phyloP scores from a whole-genome alignment of 371 early-diverging fungal genomes.

The Mucor mucedo region DNA sequence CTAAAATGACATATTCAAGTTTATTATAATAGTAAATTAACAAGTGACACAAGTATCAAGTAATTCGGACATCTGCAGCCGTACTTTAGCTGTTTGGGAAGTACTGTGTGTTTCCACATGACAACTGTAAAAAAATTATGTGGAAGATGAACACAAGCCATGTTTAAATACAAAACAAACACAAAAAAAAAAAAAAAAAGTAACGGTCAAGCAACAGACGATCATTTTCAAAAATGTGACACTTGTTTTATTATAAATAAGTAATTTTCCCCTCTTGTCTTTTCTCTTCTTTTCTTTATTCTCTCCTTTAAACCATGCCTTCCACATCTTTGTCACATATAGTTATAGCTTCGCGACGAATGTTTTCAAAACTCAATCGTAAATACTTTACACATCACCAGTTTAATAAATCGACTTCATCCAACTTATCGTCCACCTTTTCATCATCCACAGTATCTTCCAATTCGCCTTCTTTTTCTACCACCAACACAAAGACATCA shows the following conservation, averaged over 20 bases:
- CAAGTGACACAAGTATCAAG: neutral
- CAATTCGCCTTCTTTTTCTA: neutral
- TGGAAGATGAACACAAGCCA: conserved; percentile 12
- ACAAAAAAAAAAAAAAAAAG: neutral
- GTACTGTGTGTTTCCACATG: conserved; percentile 18
- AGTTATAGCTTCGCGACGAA: conserved; percentile 23
- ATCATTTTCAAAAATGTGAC: conserved; percentile 7
- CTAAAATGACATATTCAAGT: neutral
- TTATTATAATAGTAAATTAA: conserved; percentile 1
- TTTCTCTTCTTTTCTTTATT: conserved; percentile 5
- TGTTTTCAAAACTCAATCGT: conserved; percentile 22
- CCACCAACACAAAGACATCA: neutral
- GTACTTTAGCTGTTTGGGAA: conserved; percentile 11
- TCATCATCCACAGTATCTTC: conserved; percentile 5
- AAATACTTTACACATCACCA: conserved; percentile 10
- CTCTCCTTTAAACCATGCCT: conserved; percentile 2
- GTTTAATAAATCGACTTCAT: neutral
- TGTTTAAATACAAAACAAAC: conserved; percentile 6
- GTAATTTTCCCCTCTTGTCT: neutral
- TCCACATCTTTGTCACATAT: conserved; percentile 15
- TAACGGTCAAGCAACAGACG: neutral
- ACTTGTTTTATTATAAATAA: conserved; percentile 2
- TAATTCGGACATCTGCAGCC: conserved; percentile 12
- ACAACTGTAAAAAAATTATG: neutral
- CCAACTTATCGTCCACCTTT: neutral